Conservation (phyloP, 345 rosid species). For the Adansonia digitata region DNA sequence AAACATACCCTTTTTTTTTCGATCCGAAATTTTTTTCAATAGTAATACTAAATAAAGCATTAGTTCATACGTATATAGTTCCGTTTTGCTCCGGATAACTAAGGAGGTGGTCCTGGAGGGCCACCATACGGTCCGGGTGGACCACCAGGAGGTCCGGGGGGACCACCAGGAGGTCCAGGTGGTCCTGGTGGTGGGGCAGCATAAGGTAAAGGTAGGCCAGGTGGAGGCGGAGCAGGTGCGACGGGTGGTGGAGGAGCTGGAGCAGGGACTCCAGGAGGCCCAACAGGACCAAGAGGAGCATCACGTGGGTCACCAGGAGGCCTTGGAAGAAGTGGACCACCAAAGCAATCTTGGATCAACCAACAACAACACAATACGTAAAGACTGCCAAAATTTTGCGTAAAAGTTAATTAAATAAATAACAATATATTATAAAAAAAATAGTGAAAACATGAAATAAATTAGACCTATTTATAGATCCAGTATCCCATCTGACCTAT, state of each 20-base stretch:
- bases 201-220: not conserved
- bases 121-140: not conserved
- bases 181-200: slow-evolving; percentile 13
- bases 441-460: too few species aligned
- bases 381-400: not conserved
- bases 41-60: too few species aligned
- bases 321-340: not conserved
- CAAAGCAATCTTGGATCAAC: slow-evolving; percentile 7
- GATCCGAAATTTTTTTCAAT: too few species aligned
- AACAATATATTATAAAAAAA: too few species aligned
- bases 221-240: slow-evolving; percentile 11
- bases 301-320: not conserved
- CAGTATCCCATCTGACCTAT: too few species aligned
- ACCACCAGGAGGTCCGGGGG: slow-evolving; percentile 8
- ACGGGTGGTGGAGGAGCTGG: not conserved
- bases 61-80: too few species aligned
- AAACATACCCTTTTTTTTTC: too few species aligned
- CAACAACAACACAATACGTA: not conserved
- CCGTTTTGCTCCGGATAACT: too few species aligned
- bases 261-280: not conserved
- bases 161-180: not conserved
- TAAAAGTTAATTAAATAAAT: not conserved
- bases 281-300: not conserved
- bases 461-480: too few species aligned
- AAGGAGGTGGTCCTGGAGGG: not conserved